Evolutionary conservation across 108 stramenopile genomes (phyloP).

Genomic region (Phaeodactylum tricornutum): DNA sequence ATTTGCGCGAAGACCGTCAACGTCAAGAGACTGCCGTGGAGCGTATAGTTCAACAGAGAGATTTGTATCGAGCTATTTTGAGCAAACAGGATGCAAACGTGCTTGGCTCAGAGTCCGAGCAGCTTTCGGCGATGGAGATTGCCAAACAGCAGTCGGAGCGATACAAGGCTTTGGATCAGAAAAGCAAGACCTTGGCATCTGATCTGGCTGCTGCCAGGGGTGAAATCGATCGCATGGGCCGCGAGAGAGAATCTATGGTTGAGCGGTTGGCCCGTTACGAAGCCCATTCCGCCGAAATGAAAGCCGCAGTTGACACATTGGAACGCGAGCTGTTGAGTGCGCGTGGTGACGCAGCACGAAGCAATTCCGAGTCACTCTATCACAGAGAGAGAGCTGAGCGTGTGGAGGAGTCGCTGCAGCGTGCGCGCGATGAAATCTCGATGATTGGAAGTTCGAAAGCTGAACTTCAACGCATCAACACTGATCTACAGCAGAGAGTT

Average conservation of each 20-base stretch:
- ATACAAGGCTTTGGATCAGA: constrained; percentile 37
- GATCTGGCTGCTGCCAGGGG: constrained; percentile 40
- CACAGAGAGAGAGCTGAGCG: constrained; percentile 42
- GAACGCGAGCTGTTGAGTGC: constrained; percentile 40
- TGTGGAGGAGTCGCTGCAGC: constrained; percentile 43
- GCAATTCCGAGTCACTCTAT: constrained; percentile 48
- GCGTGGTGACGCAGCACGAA: constrained; percentile 46
- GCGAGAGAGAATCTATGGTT: constrained; percentile 44
- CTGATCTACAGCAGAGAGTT: constrained; percentile 39
- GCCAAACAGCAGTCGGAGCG: constrained; percentile 31
- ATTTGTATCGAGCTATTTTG: constrained; percentile 70
- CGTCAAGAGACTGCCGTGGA: constrained; percentile 61
- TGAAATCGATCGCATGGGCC: constrained; percentile 24
- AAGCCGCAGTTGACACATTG: constrained; percentile 36
- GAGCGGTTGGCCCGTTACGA: constrained; percentile 55
- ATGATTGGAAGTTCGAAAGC: constrained; percentile 30
- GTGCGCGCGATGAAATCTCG: constrained; percentile 33
- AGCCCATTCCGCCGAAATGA: constrained; percentile 42
- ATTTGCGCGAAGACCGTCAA: constrained; percentile 55
- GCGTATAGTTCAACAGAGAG: constrained; percentile 78
- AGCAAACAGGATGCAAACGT: constrained; percentile 43
- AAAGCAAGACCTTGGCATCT: constrained; percentile 31
- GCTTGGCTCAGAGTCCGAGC: constrained; percentile 18
- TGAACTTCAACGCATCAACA: constrained; percentile 39
- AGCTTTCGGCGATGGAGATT: constrained; percentile 22